Percentiles rank a stretch among this genome's conserved stretches.
These are phyloP conservation scores for Dysphania ambrosioides DNA, from an alignment of 148 eudicot genomes.

Conservation along the genomic window DNA sequence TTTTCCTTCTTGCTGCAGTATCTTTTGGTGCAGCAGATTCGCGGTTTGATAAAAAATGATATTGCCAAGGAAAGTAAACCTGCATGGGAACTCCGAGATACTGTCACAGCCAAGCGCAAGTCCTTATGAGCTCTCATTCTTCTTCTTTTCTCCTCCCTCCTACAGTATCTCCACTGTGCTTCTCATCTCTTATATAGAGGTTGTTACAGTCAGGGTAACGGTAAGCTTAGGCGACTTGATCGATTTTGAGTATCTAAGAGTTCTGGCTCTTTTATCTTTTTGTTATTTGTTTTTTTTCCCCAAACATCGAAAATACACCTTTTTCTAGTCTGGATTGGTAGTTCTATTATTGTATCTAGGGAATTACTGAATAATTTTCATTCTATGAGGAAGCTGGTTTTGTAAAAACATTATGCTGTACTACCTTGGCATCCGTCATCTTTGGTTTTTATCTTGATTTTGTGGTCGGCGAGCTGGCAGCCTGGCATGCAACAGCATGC, in stretches of 20 bases:
- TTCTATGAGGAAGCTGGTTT: background rate
- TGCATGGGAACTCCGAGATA: slow-evolving; percentile 49
- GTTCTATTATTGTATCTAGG: slow-evolving; percentile 20
- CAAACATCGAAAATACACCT: slow-evolving; percentile 1
- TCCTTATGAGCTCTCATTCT: slow-evolving; percentile 4
- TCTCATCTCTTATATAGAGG: slow-evolving; percentile 10
- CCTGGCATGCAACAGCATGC: background rate
- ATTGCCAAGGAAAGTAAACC: slow-evolving; percentile 45
- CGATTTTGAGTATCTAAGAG: slow-evolving; percentile 18
- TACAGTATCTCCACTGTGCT: slow-evolving; percentile 12
- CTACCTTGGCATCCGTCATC: background rate
- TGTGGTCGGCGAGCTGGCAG: background rate
- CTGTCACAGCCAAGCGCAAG: slow-evolving; percentile 18
- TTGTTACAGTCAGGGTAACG: slow-evolving; percentile 17
- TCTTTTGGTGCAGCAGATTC: slow-evolving; percentile 51
- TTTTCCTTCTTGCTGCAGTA: slow-evolving; percentile 43
- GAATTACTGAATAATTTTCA: background rate
- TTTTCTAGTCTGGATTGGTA: background rate
- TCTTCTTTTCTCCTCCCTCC: background rate
- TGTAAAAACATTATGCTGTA: background rate
- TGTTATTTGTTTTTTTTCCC: background rate
- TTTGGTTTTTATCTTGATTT: background rate
- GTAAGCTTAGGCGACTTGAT: slow-evolving; percentile 19
- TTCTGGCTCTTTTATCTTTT: slow-evolving; percentile 3
- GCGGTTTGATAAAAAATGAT: slow-evolving; percentile 48